These are phyloP conservation scores for Prunella vulgaris DNA, from an alignment of 257 asterid genomes.

Conservation along the genomic window DNA sequence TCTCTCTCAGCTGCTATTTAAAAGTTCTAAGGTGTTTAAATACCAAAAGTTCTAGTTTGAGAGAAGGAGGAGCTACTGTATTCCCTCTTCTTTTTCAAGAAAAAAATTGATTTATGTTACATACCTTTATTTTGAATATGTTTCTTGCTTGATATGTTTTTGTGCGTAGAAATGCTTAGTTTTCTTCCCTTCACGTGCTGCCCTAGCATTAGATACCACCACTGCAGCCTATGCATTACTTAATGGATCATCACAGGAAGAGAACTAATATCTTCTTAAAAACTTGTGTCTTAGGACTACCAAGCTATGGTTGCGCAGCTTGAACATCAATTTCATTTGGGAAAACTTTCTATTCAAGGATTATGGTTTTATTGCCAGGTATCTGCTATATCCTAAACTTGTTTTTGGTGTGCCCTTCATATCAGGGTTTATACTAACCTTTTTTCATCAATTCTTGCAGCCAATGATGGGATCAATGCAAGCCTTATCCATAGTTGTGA, in stretches of 20 bases:
- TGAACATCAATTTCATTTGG: constrained; percentile 92
- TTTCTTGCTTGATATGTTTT: neutral
- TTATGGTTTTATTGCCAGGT: constrained; percentile 99
- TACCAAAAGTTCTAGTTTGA: neutral
- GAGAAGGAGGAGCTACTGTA: neutral
- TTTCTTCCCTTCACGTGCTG: constrained; percentile 4
- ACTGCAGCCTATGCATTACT: constrained; percentile 16
- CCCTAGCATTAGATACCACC: constrained; percentile 4
- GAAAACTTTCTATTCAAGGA: constrained; percentile 94
- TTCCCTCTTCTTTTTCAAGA: neutral
- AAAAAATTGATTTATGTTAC: neutral
- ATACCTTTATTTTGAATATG: constrained; percentile 12
- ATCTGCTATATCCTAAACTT: constrained; percentile 17
- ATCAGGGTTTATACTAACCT: constrained; percentile 13
- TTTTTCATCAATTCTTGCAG: constrained; percentile 38
- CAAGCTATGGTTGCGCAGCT: constrained; percentile 99
- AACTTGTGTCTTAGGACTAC: constrained; percentile 60
- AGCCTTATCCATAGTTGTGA: constrained; percentile 75
- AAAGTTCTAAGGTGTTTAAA: constrained; percentile 1
- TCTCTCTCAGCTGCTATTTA: constrained; percentile 9
- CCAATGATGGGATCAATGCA: constrained; percentile 97
- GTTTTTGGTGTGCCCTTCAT: constrained; percentile 7
- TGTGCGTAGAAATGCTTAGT: constrained; percentile 16
- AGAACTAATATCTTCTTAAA: constrained; percentile 22
- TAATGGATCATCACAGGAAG: constrained; percentile 12